phyloP scores from a whole-genome alignment of 768 basidiomycete genomes.

The Russula lepida region DNA sequence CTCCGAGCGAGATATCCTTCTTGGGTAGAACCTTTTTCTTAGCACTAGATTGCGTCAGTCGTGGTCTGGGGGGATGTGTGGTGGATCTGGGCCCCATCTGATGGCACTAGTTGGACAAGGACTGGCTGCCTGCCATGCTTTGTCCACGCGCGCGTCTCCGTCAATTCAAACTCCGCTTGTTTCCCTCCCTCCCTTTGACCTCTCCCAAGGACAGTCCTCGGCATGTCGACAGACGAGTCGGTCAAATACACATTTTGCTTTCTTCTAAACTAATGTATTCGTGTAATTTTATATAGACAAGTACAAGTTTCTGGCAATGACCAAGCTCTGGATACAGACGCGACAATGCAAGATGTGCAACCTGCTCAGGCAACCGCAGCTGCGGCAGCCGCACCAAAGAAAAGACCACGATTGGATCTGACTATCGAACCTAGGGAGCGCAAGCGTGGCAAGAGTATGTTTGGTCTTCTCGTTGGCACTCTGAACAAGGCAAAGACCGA shows the following conservation, averaged over 20 bases:
- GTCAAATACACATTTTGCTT: slow-evolving; percentile 6
- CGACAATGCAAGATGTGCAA: slow-evolving; percentile 21
- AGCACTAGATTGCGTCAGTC: not conserved
- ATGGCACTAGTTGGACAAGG: not conserved
- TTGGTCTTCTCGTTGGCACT: slow-evolving; percentile 75
- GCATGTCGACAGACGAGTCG: slow-evolving; percentile 22
- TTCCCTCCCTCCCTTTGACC: slow-evolving; percentile 2
- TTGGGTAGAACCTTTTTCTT: slow-evolving; percentile 27
- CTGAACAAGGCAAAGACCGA: slow-evolving; percentile 83
- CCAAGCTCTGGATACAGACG: slow-evolving; percentile 15
- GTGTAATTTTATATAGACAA: slow-evolving; percentile 1
- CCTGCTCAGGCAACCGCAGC: slow-evolving; percentile 22
- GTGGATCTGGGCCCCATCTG: slow-evolving; percentile 16
- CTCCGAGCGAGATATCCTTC: slow-evolving; percentile 27
- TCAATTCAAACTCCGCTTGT: slow-evolving; percentile 14
- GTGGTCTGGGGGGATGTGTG: not conserved
- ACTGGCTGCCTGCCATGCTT: not conserved
- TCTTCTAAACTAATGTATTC: not conserved
- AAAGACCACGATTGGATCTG: slow-evolving; percentile 69
- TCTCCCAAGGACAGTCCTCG: not conserved
- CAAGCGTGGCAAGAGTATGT: slow-evolving; percentile 83
- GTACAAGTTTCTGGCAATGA: slow-evolving; percentile 2
- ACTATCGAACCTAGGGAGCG: slow-evolving; percentile 49
- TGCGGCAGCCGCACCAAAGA: slow-evolving; percentile 36
- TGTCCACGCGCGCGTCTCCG: slow-evolving; percentile 2